Conservation (phyloP, 2,329 filamentous ascomycete genomes). For the Coccinonectria pachysandricola region DNA sequence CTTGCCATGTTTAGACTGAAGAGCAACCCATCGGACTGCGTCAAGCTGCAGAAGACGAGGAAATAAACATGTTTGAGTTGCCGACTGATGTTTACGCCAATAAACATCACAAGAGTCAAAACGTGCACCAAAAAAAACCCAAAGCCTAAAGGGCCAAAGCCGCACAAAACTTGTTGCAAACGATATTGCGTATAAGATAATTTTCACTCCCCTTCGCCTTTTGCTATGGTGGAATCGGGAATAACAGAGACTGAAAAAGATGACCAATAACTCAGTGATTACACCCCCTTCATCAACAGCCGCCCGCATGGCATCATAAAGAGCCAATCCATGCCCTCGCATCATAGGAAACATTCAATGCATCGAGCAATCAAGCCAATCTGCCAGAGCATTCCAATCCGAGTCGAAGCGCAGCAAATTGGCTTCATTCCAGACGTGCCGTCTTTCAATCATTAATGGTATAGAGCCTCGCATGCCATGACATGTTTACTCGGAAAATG, state of each 20-base stretch:
- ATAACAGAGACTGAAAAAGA: slow-evolving; percentile 18
- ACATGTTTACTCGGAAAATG: slow-evolving; percentile 23
- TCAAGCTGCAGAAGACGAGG: too few species aligned
- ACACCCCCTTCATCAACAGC: slow-evolving; percentile 7
- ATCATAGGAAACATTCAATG: slow-evolving; percentile 10
- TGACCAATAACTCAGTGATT: slow-evolving; percentile 11
- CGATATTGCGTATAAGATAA: slow-evolving; percentile 17
- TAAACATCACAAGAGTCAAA: slow-evolving; percentile 1
- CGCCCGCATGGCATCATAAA: slow-evolving; percentile 2
- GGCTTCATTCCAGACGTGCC: slow-evolving; percentile 10
- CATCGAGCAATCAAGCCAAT: slow-evolving; percentile 6
- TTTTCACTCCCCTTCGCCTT: slow-evolving; percentile 27
- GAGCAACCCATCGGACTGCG: too few species aligned
- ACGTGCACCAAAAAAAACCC: too few species aligned
- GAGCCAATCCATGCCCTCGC: slow-evolving; percentile 4
- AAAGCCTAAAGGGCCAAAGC: too few species aligned
- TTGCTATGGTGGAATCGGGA: slow-evolving; percentile 22
- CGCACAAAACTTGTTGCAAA: too few species aligned
- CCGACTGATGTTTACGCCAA: too few species aligned
- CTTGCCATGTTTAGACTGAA: too few species aligned
- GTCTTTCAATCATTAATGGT: slow-evolving; percentile 18
- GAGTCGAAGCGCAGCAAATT: slow-evolving; percentile 9
- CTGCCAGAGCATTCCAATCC: slow-evolving; percentile 13
- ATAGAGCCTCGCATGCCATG: slow-evolving; percentile 19
- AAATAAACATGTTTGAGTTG: too few species aligned